phyloP scores from a whole-genome alignment of 2,329 filamentous ascomycete genomes.

The Fusarium burgessii region DNA sequence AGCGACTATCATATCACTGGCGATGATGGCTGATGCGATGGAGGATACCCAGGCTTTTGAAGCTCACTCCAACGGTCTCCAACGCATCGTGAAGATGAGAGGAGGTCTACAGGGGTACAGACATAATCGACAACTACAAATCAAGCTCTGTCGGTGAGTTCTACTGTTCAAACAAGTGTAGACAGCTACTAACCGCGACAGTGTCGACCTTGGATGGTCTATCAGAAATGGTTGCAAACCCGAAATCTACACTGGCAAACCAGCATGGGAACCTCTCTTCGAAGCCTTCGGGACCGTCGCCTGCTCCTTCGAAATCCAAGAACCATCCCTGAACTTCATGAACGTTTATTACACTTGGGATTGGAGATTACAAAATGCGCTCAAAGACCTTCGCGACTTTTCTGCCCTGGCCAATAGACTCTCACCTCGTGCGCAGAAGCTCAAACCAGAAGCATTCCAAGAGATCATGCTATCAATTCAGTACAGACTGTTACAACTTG shows the following conservation, averaged over 20 bases:
- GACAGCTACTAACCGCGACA: not conserved
- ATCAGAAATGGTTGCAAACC: conserved; percentile 45
- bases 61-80: conserved; percentile 40
- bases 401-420: conserved; percentile 43
- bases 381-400: conserved; percentile 49
- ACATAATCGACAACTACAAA: conserved; percentile 44
- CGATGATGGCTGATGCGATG: conserved; percentile 41
- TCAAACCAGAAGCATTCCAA: conserved; percentile 45
- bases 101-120: conserved; percentile 44
- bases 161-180: accelerated
- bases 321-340: conserved; percentile 7
- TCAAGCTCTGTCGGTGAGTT: conserved; percentile 48
- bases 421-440: conserved; percentile 36
- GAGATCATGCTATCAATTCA: conserved; percentile 49
- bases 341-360: conserved; percentile 35
- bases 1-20: conserved; percentile 37
- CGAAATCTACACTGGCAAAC: conserved; percentile 30
- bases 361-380: conserved; percentile 42
- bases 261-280: conserved; percentile 38
- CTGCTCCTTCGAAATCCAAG: not conserved
- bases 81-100: conserved; percentile 43
- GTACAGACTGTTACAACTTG: conserved; percentile 47
- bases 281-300: conserved; percentile 4
- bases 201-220: conserved; percentile 47
- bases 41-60: conserved; percentile 35